Conservation (phyloP, 768 basidiomycete species). For the Amanita thiersii region DNA sequence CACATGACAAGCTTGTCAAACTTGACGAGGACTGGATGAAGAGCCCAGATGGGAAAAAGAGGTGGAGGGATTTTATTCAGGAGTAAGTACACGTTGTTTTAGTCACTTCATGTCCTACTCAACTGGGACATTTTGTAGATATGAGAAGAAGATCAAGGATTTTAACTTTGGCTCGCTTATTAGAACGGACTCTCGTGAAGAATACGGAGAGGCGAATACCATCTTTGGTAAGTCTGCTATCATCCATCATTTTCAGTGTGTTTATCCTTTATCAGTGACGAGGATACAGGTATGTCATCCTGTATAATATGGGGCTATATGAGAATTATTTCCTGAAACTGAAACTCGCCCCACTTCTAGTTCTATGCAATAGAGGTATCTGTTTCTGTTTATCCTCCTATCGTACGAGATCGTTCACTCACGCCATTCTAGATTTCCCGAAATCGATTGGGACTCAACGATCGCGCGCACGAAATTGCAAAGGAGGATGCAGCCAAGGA, state of each 20-base stretch:
- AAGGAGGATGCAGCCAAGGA: slow-evolving; percentile 65
- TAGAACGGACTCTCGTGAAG: slow-evolving; percentile 65
- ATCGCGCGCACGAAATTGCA: slow-evolving; percentile 73
- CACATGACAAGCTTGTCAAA: slow-evolving; percentile 37
- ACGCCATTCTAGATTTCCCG: slow-evolving; percentile 63
- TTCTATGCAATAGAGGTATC: slow-evolving; percentile 89
- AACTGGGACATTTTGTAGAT: slow-evolving; percentile 33
- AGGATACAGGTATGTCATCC: slow-evolving; percentile 7
- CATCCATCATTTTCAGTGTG: not conserved
- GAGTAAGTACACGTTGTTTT: slow-evolving; percentile 29
- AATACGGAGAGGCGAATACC: slow-evolving; percentile 88
- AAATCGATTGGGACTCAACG: slow-evolving; percentile 87
- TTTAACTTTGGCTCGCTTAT: slow-evolving; percentile 97
- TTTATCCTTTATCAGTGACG: slow-evolving; percentile 7
- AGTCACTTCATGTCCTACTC: not conserved
- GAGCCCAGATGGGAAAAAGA: slow-evolving; percentile 75
- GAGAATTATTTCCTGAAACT: not conserved
- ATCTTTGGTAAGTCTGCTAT: slow-evolving; percentile 67
- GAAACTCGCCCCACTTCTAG: slow-evolving; percentile 28
- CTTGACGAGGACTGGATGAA: slow-evolving; percentile 95
- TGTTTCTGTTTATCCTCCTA: not conserved
- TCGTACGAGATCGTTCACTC: not conserved
- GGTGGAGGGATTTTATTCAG: slow-evolving; percentile 85
- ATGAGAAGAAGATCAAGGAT: slow-evolving; percentile 86
- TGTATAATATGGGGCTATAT: not conserved